Evolutionary conservation across 192 early-diverging fungal species (phyloP).

Genomic region (Rhizophagus sp.): DNA sequence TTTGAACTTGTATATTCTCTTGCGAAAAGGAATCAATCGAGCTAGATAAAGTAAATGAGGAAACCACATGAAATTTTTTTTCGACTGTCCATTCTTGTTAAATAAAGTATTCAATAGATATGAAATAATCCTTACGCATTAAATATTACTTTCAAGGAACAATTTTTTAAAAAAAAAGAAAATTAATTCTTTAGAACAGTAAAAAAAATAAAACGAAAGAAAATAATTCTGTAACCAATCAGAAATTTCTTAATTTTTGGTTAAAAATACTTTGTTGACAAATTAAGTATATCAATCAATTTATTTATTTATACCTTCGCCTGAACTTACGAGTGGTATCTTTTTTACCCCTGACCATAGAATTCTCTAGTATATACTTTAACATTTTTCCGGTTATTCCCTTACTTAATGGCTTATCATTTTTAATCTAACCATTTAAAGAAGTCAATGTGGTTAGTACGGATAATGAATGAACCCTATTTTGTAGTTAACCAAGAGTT

Average conservation of each 20-base stretch:
- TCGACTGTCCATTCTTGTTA: background rate
- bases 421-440: background rate
- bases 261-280: background rate
- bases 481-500: background rate
- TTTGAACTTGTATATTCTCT: background rate
- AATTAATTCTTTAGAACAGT: background rate
- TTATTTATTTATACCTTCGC: no score
- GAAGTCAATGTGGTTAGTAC: background rate
- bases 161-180: no score
- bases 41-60: no score
- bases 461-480: background rate
- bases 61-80: background rate
- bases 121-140: no score
- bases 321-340: no score
- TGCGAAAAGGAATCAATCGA: no score
- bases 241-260: background rate
- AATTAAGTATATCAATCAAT: background rate
- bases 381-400: background rate
- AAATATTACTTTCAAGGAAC: background rate
- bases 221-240: background rate
- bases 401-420: background rate
- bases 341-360: no score
- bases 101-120: no score
- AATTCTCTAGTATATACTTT: background rate
- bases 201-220: background rate